phyloP scores from a whole-genome alignment of 768 basidiomycete genomes.

The Termitomyces sp. region DNA sequence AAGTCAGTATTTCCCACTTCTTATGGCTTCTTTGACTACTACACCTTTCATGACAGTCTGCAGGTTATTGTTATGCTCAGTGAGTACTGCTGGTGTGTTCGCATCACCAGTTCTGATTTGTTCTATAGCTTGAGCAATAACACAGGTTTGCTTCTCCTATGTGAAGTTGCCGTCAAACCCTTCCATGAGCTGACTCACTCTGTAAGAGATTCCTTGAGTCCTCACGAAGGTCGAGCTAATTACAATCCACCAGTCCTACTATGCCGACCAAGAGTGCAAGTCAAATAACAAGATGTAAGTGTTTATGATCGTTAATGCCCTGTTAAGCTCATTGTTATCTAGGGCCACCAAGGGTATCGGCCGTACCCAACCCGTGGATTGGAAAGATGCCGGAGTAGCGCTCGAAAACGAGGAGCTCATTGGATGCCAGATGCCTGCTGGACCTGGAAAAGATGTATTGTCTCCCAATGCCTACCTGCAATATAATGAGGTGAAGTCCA shows the following conservation, averaged over 20 bases:
- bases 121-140: slow-evolving; percentile 42
- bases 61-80: slow-evolving; percentile 52
- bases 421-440: slow-evolving; percentile 62
- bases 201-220: slow-evolving; percentile 18
- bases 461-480: slow-evolving; percentile 32
- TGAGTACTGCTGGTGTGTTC: slow-evolving; percentile 22
- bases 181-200: slow-evolving; percentile 45
- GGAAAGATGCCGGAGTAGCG: slow-evolving; percentile 57
- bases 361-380: slow-evolving; percentile 45
- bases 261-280: slow-evolving; percentile 49
- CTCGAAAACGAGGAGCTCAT: slow-evolving; percentile 45
- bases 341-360: slow-evolving; percentile 59
- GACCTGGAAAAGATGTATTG: slow-evolving; percentile 32
- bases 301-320: neutral
- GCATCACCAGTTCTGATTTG: slow-evolving; percentile 4
- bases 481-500: slow-evolving; percentile 53
- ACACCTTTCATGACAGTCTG: slow-evolving; percentile 34
- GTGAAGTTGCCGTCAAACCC: slow-evolving; percentile 58
- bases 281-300: slow-evolving; percentile 34
- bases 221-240: neutral
- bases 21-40: neutral
- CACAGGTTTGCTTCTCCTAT: slow-evolving; percentile 55
- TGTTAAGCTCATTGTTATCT: neutral
- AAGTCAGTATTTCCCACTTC: slow-evolving; percentile 30
- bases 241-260: slow-evolving; percentile 32